A percentile compares a stretch with the other conserved stretches of the same genome.
Conservation (phyloP, 2,329 filamentous ascomycete species). For the Fusarium vanettenii region DNA sequence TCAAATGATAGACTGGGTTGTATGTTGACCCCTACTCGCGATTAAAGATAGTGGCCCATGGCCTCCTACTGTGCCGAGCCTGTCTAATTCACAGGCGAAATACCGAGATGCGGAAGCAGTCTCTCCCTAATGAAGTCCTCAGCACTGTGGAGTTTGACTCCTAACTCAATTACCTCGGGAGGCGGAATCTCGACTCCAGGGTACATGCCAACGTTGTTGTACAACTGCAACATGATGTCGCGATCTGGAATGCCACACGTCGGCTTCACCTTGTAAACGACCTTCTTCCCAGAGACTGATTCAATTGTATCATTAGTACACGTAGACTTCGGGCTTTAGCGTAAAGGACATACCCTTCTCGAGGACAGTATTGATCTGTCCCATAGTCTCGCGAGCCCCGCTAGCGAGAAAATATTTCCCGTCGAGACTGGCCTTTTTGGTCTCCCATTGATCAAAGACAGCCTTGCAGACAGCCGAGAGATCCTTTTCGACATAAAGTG, state of each 20-base stretch:
- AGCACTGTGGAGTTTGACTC: constrained; percentile 14
- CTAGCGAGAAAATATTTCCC: constrained; percentile 24
- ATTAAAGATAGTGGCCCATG: neutral
- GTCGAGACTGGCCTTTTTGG: constrained; percentile 8
- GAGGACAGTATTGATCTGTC: constrained; percentile 15
- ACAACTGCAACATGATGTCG: constrained; percentile 22
- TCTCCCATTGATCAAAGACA: constrained; percentile 24
- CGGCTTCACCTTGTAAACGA: constrained; percentile 19
- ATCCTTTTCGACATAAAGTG: constrained; percentile 27
- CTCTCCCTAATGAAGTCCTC: constrained; percentile 17
- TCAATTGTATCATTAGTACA: neutral
- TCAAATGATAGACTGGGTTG: neutral
- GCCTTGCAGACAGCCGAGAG: constrained; percentile 17
- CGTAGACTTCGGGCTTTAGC: accelerated
- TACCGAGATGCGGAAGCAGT: constrained; percentile 12
- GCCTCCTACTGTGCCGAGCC: neutral
- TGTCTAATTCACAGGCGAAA: neutral
- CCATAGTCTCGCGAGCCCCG: constrained; percentile 25
- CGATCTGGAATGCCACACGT: constrained; percentile 26
- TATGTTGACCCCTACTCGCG: neutral
- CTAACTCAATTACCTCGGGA: constrained; percentile 9
- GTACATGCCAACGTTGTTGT: constrained; percentile 27
- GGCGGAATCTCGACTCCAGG: constrained; percentile 16
- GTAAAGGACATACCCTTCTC: constrained; percentile 1
- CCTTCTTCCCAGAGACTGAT: constrained; percentile 25